Evolutionary conservation across 2,329 filamentous ascomycete genomes (phyloP).

Genomic region (Biscogniauxia mediterranea): DNA sequence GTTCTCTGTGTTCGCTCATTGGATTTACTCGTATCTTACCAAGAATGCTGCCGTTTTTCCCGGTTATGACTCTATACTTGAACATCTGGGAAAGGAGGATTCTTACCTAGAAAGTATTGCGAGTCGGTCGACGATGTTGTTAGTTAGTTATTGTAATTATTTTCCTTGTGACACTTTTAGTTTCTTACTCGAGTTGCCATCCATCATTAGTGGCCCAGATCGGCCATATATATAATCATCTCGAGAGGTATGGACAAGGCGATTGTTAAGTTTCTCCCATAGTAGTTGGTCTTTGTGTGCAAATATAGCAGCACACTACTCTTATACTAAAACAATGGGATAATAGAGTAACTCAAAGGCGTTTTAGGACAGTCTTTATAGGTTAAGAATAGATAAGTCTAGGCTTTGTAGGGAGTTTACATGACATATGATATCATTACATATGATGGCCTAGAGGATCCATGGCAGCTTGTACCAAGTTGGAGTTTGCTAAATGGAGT

Average conservation of each 20-base stretch:
- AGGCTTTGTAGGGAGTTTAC: not conserved
- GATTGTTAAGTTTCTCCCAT: not conserved
- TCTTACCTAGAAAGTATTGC: not conserved
- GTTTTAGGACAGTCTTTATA: not conserved
- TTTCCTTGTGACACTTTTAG: not conserved
- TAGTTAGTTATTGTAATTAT: not conserved
- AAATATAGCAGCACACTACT: not conserved
- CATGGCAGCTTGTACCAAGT: too few relatives aligned
- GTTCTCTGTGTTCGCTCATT: not conserved
- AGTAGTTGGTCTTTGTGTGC: not conserved
- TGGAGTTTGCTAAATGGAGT: too few relatives aligned
- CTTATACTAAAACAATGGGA: not conserved
- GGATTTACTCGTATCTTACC: conserved; percentile 14
- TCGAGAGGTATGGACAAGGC: not conserved
- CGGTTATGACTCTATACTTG: conserved; percentile 6
- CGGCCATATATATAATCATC: not conserved
- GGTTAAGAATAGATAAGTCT: not conserved
- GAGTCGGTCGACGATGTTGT: not conserved
- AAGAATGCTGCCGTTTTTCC: conserved; percentile 13
- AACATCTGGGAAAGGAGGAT: not conserved
- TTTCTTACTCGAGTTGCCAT: not conserved
- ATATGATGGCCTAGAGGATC: too few relatives aligned
- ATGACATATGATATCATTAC: too few relatives aligned
- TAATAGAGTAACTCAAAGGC: not conserved
- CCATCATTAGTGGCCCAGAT: not conserved